Evolutionary conservation across 768 basidiomycete genomes (phyloP), one percentile per base, ranked within the genome.

Genomic region (Jaapia argillacea): DNA sequence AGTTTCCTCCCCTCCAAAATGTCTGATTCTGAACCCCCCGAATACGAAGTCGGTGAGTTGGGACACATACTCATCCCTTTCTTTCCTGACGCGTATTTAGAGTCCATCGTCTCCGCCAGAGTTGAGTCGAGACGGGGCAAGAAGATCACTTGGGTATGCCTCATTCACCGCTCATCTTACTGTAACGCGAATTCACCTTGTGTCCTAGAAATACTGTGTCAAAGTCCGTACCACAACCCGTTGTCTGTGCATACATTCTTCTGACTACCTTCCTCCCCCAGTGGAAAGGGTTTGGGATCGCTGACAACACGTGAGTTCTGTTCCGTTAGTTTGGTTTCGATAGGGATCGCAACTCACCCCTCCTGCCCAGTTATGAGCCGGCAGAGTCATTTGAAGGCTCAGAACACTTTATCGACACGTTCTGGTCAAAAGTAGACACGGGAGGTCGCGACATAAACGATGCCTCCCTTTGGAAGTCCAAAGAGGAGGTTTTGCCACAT

Each of bases 41-140:
- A 80, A 53, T 84, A 80, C 55, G 78, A 79, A 74, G 79, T 84
- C 47, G 81, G 81, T 79, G 45, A 62, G 79, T 63, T 18, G 3
- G 14, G 14, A 12, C 41, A 25, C 2, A 33, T 40, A n/a, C 14
- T 26, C 39, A 5, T 3, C n/a, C 22, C 20, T 3, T 31, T 7
- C 4, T n/a, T n/a, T 4, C 26, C 48, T 20, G 28, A 18, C 10
- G 49, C 1, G 6, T 43, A 0, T 5, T 40, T 6, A 82, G 80
- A 82, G 55, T 68, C 67, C 18, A 65, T 82, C 33, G 57, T 66
- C 2, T 61, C 64, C 44, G 82, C 82, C 25, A 52, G 47, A 42
- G 50, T 56, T 3, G 46, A 41, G 25, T 41, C 20, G 28, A 49
- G 42, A 41, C 44, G 45, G 33, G 41, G 48, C 4, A 49, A 43